Evolutionary conservation across 1,139 yeast genomes (phyloP).

Genomic region (Blastobotrys raffinosifermentans): DNA sequence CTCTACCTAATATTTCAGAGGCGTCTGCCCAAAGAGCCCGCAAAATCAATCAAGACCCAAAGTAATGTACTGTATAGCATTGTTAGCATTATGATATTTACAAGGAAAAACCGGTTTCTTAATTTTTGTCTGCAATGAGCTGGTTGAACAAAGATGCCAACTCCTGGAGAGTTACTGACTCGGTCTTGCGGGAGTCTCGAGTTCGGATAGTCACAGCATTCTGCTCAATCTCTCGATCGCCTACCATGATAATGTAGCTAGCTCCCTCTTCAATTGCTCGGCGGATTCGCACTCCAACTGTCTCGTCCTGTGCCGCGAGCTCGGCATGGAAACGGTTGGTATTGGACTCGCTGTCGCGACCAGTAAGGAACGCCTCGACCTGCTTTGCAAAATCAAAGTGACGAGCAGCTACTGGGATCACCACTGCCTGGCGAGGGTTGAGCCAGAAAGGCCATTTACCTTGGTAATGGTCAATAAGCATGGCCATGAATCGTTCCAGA

Average conservation of each 20-base stretch:
- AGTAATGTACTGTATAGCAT: background rate
- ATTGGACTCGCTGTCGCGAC: slow-evolving; percentile 34
- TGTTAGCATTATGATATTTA: slow-evolving; percentile 5
- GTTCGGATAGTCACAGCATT: slow-evolving; percentile 63
- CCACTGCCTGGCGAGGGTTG: slow-evolving; percentile 86
- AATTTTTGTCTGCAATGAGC: slow-evolving; percentile 24
- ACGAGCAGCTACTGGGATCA: slow-evolving; percentile 68
- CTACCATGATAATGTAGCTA: slow-evolving; percentile 74
- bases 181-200: slow-evolving; percentile 46
- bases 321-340: slow-evolving; percentile 69
- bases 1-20: slow-evolving; percentile 19
- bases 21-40: slow-evolving; percentile 14
- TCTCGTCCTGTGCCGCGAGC: slow-evolving; percentile 64
- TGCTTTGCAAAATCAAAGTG: slow-evolving; percentile 52
- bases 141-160: slow-evolving; percentile 22
- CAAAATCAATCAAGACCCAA: too few relatives aligned
- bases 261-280: slow-evolving; percentile 74
- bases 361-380: slow-evolving; percentile 44
- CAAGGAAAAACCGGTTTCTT: slow-evolving; percentile 3
- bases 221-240: slow-evolving; percentile 71
- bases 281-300: slow-evolving; percentile 74
- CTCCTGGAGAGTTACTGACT: slow-evolving; percentile 25
- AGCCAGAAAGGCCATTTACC: slow-evolving; percentile 99
- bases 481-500: slow-evolving; percentile 85
- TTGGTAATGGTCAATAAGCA: slow-evolving; percentile 79